Evolutionary conservation across 495 filamentous ascomycete species (phyloP), one percentile per base, ranked within the genome.

Genomic region (Pyrenopolyporus hunteri): DNA sequence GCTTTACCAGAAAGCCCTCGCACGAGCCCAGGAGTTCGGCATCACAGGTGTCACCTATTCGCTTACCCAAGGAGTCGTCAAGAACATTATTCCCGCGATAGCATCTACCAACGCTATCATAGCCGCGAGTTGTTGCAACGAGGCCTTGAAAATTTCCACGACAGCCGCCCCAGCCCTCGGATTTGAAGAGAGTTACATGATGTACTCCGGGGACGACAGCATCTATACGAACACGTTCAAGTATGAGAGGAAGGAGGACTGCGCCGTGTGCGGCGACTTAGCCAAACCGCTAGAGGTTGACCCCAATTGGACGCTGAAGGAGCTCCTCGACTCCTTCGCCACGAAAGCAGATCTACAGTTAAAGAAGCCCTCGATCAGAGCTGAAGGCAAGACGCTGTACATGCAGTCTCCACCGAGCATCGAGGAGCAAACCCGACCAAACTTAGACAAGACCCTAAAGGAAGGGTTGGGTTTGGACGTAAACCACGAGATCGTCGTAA

Each of bases 71-170:
- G 95, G 95, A 26, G 94, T 98, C 0, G 92, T 99, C 63, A 99
- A 99, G 74, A 98, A 99, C 70, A 99, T 99, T 73, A 99, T 99
- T 58, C 95, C 95, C 1, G 95, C 95, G 7, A 99, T 99, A 68
- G 95, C 95, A 33, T 93, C 91, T 0, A 99, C 95, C 4, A 99
- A 99, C 73, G 93, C 93, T 14, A 93, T 98, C 46, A 90, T 99
- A 60, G 95, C 95, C 2, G 95, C 93, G 2, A 86, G 87, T 32
- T 97, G 93, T 68, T 98, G 94, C 67, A 98, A 96, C 43, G 95
- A 99, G 75, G 93, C 93, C 7, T 82, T 97, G 75, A 99, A 99
- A 77, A 91, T 99, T 62, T 87, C 87, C 20, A 95, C 92, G 32
- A 83, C 79, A 37, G 84, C 84, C 52, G 93, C 93, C 40, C 91